Base-by-base conservation (phyloP, 2,329 filamentous ascomycete species). In the Hypoxylon sp. region DNA sequence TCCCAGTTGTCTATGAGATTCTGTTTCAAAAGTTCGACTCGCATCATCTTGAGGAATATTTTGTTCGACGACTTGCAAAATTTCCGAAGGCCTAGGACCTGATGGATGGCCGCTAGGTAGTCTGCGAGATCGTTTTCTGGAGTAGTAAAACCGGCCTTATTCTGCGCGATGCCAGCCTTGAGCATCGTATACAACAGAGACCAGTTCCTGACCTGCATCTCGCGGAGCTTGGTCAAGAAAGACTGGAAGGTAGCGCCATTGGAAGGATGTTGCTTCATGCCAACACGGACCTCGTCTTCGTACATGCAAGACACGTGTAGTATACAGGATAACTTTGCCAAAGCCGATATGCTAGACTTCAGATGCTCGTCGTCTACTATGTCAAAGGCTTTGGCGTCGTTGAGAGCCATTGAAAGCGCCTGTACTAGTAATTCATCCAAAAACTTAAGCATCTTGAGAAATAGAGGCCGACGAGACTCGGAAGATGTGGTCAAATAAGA, bases 201-300 rank as follows among this genome's bases (percentile, higher is more conserved):
- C 95, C 96, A 98, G 10, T 90, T 88, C 34, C 93, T 90, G 2
- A 97, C 88, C 74, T 97, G 91, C 84, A 97, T 91, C 72, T 98
- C 94, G 43, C 93, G 90, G 46, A 98, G 82, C 75, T 91, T 93
- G 60, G 87, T 89, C 62, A 90, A 86, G 71, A 91, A 84, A 1
- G 82, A 78, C 60, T 84, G 82, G 63, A 87, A 88, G 0, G 83
- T 84, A 74, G 88, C 76, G 82, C 88, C 80, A 82, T 80, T 81
- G 75, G 87, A 78, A 1, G 90, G 89, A 1, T 90, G 82, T 5
- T 87, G 82, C 3, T 86, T 85, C 74, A 94, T 89, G 0, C 93
- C 93, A 46, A 97, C 87, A 17, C 92, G 89, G n/a, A 97, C 84
- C 57, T 93, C 89, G 75, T 98, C 96, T 72, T 98, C 94, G 69